A percentile compares a stretch with the other conserved stretches of the same genome.
Evolutionary conservation across 495 filamentous ascomycete genomes (phyloP).

Genomic region (Pseudevernia furfuracea): DNA sequence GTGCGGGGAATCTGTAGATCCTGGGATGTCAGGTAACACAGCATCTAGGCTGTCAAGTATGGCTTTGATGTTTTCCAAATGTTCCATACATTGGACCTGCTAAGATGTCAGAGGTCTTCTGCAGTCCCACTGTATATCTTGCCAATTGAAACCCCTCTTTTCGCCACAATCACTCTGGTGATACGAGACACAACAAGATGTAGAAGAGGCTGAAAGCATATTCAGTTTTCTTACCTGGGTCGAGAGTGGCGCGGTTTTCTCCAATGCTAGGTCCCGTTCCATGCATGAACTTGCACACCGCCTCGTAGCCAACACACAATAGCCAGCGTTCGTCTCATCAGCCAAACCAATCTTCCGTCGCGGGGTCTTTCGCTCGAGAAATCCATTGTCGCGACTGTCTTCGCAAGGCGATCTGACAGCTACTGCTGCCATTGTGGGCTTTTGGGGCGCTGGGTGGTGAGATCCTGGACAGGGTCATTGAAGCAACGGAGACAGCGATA

Average conservation of each 20-base stretch:
- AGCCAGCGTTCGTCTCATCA: slow-evolving; percentile 12
- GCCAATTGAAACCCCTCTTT: background rate
- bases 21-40: background rate
- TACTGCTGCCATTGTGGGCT: slow-evolving; percentile 25
- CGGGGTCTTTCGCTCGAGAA: slow-evolving; percentile 17
- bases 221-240: slow-evolving; percentile 19
- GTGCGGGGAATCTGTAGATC: background rate
- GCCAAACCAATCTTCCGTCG: slow-evolving; percentile 27
- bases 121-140: background rate
- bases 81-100: slow-evolving; percentile 2
- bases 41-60: slow-evolving; percentile 4
- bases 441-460: slow-evolving; percentile 13
- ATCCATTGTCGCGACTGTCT: slow-evolving; percentile 21
- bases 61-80: background rate
- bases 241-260: slow-evolving; percentile 11
- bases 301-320: slow-evolving; percentile 8
- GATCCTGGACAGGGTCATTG: slow-evolving; percentile 17
- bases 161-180: background rate
- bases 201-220: slow-evolving; percentile 7
- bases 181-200: background rate
- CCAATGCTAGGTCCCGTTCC: slow-evolving; percentile 15
- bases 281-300: slow-evolving; percentile 24
- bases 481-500: slow-evolving; percentile 13
- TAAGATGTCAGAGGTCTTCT: background rate
- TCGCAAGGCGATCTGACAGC: slow-evolving; percentile 25